These are phyloP conservation scores for Penicillium sp. DNA, from an alignment of 2,329 filamentous ascomycete species.

Conservation along the genomic window DNA sequence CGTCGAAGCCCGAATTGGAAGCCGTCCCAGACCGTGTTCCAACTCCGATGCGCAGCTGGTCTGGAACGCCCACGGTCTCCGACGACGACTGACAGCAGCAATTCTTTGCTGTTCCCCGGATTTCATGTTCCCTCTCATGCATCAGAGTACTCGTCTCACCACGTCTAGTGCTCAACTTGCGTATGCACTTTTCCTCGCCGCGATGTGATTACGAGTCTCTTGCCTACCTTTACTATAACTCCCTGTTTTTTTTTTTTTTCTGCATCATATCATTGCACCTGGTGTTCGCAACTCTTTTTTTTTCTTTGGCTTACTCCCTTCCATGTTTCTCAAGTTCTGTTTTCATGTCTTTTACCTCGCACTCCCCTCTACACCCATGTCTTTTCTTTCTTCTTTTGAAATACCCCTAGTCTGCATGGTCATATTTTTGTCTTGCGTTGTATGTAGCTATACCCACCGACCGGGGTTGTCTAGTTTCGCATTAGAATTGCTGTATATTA, in stretches of 20 bases:
- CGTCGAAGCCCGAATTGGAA: constrained; percentile 44
- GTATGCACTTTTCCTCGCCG: constrained; percentile 13
- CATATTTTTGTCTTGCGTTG: constrained; percentile 14
- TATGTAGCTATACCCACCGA: constrained; percentile 23
- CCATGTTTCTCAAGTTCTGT: not conserved
- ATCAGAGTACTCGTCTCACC: not conserved
- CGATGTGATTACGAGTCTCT: constrained; percentile 31
- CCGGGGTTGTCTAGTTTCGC: constrained; percentile 15
- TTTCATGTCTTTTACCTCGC: constrained; percentile 5
- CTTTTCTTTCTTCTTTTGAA: constrained; percentile 13
- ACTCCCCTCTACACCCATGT: constrained; percentile 4
- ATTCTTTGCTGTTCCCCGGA: not conserved
- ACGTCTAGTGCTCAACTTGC: not conserved
- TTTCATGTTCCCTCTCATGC: not conserved
- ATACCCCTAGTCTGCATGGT: constrained; percentile 25
- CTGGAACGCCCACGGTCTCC: constrained; percentile 34
- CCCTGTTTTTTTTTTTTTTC: constrained; percentile 16
- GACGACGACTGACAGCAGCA: constrained; percentile 32
- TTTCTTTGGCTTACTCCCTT: constrained; percentile 12
- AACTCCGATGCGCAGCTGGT: constrained; percentile 33
- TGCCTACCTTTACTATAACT: constrained; percentile 14
- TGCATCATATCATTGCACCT: constrained; percentile 30
- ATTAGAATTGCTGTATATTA: constrained; percentile 40
- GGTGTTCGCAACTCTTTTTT: constrained; percentile 25
- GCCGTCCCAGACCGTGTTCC: constrained; percentile 26